Conservation (phyloP, 495 filamentous ascomycete genomes). For the Annulohypoxylon moriforme region DNA sequence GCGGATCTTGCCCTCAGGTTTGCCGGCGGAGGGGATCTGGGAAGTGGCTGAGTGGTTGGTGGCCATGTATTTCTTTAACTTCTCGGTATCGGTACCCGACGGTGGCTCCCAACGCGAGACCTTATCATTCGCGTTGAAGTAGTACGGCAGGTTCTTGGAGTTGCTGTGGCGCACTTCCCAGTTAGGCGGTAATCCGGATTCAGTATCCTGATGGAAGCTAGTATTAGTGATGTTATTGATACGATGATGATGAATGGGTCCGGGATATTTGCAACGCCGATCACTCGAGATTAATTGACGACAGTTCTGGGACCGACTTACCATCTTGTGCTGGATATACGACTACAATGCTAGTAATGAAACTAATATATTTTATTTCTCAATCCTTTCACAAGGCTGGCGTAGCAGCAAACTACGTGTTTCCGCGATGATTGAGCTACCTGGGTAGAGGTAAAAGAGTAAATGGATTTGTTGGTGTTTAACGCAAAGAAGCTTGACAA, state of each 20-base stretch:
- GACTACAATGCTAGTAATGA: conserved; percentile 8
- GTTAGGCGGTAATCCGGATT: conserved; percentile 82
- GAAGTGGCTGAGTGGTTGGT: conserved; percentile 74
- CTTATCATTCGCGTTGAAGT: conserved; percentile 86
- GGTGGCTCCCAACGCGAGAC: conserved; percentile 96
- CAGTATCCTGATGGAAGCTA: conserved; percentile 57
- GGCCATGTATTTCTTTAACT: conserved; percentile 93
- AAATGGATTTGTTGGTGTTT: conserved; percentile 1
- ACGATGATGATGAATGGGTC: neutral
- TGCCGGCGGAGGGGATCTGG: conserved; percentile 59
- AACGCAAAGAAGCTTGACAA: neutral
- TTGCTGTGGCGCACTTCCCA: conserved; percentile 98
- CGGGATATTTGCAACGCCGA: neutral
- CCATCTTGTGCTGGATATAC: conserved; percentile 30
- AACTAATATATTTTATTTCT: conserved; percentile 15
- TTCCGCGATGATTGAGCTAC: neutral
- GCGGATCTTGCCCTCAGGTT: conserved; percentile 85
- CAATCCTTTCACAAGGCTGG: neutral
- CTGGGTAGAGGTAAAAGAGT: conserved; percentile 15
- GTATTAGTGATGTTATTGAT: conserved; percentile 19
- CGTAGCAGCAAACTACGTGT: conserved; percentile 6
- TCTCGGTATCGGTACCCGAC: conserved; percentile 83
- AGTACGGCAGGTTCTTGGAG: conserved; percentile 97
- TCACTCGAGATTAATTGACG: neutral
- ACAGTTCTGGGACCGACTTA: conserved; percentile 14